These are phyloP conservation scores for Pseudopyrenochaeta lycopersici DNA, from an alignment of 2,329 filamentous ascomycete genomes.

Conservation along the genomic window DNA sequence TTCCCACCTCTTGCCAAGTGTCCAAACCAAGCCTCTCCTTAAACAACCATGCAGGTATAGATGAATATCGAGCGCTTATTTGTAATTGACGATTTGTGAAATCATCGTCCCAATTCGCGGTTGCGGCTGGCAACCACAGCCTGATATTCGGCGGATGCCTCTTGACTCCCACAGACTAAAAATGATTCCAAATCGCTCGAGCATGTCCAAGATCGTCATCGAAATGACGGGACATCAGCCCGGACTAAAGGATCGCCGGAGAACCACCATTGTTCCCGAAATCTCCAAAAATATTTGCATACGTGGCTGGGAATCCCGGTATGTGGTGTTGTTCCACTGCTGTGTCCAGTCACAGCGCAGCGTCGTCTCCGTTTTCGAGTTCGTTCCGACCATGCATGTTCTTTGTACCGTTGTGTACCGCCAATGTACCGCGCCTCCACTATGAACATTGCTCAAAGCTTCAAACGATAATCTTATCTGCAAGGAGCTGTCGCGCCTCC, in stretches of 20 bases:
- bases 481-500: slow-evolving; percentile 8
- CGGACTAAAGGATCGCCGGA: neutral
- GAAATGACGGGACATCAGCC: neutral
- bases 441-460: slow-evolving; percentile 1
- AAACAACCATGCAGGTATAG: neutral
- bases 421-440: neutral
- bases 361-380: slow-evolving; percentile 15
- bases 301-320: neutral
- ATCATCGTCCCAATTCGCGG: neutral
- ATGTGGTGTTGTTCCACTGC: slow-evolving; percentile 11
- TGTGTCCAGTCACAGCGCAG: slow-evolving; percentile 30
- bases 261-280: neutral
- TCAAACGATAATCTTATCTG: slow-evolving; percentile 10
- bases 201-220: neutral
- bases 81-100: neutral
- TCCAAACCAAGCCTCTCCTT: too few relatives aligned
- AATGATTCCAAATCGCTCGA: neutral
- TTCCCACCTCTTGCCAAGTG: too few relatives aligned
- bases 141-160: slow-evolving; percentile 13
- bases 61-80: neutral
- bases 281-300: neutral
- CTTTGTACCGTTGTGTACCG: slow-evolving; percentile 4
- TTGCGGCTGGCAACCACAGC: neutral
- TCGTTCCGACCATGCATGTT: slow-evolving; percentile 7
- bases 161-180: neutral